phyloP scores from a whole-genome alignment of 768 basidiomycete genomes.

The Pleurotus tuoliensis region DNA sequence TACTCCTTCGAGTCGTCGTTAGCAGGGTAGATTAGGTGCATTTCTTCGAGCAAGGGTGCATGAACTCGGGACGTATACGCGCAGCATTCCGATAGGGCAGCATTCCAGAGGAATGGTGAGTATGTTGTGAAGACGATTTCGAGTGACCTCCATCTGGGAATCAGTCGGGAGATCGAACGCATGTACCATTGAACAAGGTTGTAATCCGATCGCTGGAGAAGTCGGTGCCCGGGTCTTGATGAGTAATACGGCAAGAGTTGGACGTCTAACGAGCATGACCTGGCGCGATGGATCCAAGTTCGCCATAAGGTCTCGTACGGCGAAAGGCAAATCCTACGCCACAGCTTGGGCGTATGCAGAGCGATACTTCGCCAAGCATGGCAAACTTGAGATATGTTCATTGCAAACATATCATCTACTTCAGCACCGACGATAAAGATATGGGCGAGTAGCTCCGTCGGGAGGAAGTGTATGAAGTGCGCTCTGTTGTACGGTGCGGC shows the following conservation, averaged over 20 bases:
- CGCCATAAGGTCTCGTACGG: slow-evolving; percentile 55
- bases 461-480: slow-evolving; percentile 56
- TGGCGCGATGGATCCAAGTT: slow-evolving; percentile 57
- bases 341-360: slow-evolving; percentile 56
- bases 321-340: slow-evolving; percentile 56
- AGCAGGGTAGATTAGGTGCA: slow-evolving; percentile 53
- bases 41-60: slow-evolving; percentile 45
- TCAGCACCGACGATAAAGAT: slow-evolving; percentile 61
- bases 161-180: slow-evolving; percentile 48
- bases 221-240: slow-evolving; percentile 17
- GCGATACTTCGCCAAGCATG: slow-evolving; percentile 59
- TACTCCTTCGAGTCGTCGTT: slow-evolving; percentile 74
- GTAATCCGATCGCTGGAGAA: slow-evolving; percentile 32
- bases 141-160: slow-evolving; percentile 60
- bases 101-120: slow-evolving; percentile 66
- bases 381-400: slow-evolving; percentile 68
- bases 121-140: slow-evolving; percentile 51
- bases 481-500: slow-evolving; percentile 11
- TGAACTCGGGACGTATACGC: slow-evolving; percentile 27
- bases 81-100: slow-evolving; percentile 55
- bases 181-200: slow-evolving; percentile 58
- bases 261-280: slow-evolving; percentile 59
- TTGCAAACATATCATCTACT: slow-evolving; percentile 52
- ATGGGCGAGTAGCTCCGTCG: slow-evolving; percentile 59
- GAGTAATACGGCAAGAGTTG: slow-evolving; percentile 36